phyloP scores from a whole-genome alignment of 805 yeast species.

The Yarrowia keelungensis region DNA sequence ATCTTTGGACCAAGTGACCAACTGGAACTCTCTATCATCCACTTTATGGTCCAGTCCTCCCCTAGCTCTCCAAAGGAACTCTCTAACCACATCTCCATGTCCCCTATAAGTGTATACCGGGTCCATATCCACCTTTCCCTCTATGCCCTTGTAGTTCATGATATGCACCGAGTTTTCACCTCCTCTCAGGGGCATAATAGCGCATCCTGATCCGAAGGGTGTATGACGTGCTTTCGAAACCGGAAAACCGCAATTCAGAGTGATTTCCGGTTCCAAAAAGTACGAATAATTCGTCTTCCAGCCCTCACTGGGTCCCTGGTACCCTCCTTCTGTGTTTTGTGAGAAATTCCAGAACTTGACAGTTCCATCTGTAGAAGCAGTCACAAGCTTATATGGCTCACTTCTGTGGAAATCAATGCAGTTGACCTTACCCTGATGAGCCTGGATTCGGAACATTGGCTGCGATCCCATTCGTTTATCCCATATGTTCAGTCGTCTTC shows the following conservation, averaged over 20 bases:
- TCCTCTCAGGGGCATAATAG: conserved; percentile 89
- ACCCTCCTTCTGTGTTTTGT: conserved; percentile 42
- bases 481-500: conserved; percentile 82
- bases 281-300: conserved; percentile 22
- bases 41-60: conserved; percentile 54
- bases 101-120: conserved; percentile 74
- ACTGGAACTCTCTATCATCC: conserved; percentile 83
- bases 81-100: conserved; percentile 83
- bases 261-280: conserved; percentile 56
- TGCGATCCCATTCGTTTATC: conserved; percentile 81
- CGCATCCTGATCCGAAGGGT: conserved; percentile 89
- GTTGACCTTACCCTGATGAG: conserved; percentile 86
- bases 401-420: conserved; percentile 83
- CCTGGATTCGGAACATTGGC: conserved; percentile 71
- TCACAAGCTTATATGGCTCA: conserved; percentile 65
- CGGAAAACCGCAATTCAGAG: conserved; percentile 78
- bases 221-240: conserved; percentile 86
- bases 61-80: conserved; percentile 84
- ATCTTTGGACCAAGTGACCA: conserved; percentile 94
- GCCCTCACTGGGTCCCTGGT: conserved; percentile 39
- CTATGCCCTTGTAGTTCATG: conserved; percentile 54
- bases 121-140: conserved; percentile 53
- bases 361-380: conserved; percentile 86
- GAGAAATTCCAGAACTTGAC: conserved; percentile 80
- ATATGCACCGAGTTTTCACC: conserved; percentile 72